These are phyloP conservation scores for Mycena crocata DNA, from an alignment of 768 basidiomycete species.

Conservation along the genomic window DNA sequence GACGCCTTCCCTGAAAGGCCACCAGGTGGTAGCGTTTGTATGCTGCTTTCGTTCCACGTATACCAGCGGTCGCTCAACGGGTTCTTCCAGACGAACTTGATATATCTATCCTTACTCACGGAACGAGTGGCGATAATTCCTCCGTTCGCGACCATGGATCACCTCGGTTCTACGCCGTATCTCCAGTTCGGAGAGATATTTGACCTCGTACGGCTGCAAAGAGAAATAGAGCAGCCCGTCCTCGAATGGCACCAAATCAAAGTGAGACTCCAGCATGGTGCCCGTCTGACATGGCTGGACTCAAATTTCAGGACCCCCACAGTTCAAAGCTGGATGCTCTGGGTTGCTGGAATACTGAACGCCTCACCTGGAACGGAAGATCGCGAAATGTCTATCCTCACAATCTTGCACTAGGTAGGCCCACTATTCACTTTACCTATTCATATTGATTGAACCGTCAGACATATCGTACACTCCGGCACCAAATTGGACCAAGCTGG, in stretches of 20 bases:
- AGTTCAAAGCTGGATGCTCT: not conserved
- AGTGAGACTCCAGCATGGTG: not conserved
- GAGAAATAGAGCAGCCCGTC: constrained; percentile 41
- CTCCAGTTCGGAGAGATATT: constrained; percentile 48
- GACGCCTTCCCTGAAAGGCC: not conserved
- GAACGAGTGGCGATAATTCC: constrained; percentile 13
- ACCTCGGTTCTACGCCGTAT: constrained; percentile 13
- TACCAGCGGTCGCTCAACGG: no score
- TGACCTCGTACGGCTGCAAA: constrained; percentile 45
- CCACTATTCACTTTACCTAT: constrained; percentile 23
- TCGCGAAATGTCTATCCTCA: not conserved
- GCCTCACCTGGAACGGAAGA: not conserved
- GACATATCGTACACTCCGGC: constrained; percentile 38
- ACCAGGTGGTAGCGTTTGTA: constrained; percentile 7
- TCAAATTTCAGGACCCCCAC: not conserved
- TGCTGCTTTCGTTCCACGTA: not conserved
- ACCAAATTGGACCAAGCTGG: constrained; percentile 32
- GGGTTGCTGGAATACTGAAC: constrained; percentile 4
- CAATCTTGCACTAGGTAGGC: constrained; percentile 2
- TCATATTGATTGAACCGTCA: constrained; percentile 39
- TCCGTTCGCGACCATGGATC: not conserved
- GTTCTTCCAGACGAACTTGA: constrained; percentile 6
- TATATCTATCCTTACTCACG: constrained; percentile 7
- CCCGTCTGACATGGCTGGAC: not conserved
- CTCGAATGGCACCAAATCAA: constrained; percentile 53